Evolutionary conservation across 768 basidiomycete species (phyloP).

Genomic region (Phallus indusiatus): DNA sequence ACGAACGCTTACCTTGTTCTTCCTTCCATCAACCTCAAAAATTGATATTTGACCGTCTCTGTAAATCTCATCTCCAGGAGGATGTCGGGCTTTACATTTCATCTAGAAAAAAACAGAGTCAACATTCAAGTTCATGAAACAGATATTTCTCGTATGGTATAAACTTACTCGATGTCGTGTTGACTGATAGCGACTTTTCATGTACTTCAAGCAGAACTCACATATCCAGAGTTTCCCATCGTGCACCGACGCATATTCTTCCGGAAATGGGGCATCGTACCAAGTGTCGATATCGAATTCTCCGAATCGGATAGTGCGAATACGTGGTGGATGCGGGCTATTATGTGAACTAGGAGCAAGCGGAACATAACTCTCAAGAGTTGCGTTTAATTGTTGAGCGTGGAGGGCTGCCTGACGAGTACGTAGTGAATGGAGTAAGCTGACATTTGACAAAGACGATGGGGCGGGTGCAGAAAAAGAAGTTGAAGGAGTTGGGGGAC

Average conservation of each 20-base stretch:
- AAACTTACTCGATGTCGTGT: slow-evolving; percentile 71
- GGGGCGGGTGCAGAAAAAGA: slow-evolving; percentile 28
- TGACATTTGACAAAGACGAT: slow-evolving; percentile 20
- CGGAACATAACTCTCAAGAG: not conserved
- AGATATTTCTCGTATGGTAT: not conserved
- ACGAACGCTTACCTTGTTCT: slow-evolving; percentile 65
- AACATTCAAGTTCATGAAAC: not conserved
- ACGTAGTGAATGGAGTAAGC: not conserved
- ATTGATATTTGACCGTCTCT: slow-evolving; percentile 81
- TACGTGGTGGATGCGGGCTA: slow-evolving; percentile 42
- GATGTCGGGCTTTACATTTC: slow-evolving; percentile 92
- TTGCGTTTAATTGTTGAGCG: slow-evolving; percentile 13
- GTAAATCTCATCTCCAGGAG: slow-evolving; percentile 98
- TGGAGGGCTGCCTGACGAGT: not conserved
- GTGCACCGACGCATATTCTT: slow-evolving; percentile 88
- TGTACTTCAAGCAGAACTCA: slow-evolving; percentile 96
- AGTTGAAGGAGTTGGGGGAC: slow-evolving; percentile 7
- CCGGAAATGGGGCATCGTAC: slow-evolving; percentile 98
- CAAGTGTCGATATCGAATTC: slow-evolving; percentile 91
- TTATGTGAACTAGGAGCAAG: slow-evolving; percentile 9
- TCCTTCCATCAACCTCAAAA: slow-evolving; percentile 96
- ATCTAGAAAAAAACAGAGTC: slow-evolving; percentile 37
- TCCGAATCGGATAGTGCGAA: slow-evolving; percentile 85
- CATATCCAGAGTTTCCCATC: slow-evolving; percentile 94
- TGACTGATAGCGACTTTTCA: slow-evolving; percentile 87